These are phyloP conservation scores for Agapanthus africanus DNA, from an alignment of 106 monocot genomes.

Conservation along the genomic window DNA sequence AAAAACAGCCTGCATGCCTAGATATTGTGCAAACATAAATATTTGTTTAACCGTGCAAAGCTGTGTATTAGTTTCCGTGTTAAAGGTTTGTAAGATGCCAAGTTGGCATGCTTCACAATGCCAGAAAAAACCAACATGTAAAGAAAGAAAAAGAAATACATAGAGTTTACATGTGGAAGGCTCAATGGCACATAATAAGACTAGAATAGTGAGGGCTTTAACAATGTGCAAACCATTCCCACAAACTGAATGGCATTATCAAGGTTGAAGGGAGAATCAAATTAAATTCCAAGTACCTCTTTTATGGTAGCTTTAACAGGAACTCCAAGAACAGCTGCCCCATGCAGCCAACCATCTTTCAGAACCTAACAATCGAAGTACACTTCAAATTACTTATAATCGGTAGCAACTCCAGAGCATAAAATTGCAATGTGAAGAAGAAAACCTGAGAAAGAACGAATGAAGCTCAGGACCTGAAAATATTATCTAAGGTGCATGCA, in stretches of 20 bases:
- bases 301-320: constrained; percentile 98
- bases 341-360: constrained; percentile 75
- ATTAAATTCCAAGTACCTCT: constrained; percentile 75
- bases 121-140: too few relatives aligned
- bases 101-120: background rate
- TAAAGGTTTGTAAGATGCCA: background rate
- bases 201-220: background rate
- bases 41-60: background rate
- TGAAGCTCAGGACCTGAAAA: background rate
- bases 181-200: background rate
- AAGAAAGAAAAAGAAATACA: too few relatives aligned
- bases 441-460: constrained; percentile 11
- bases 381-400: constrained; percentile 14
- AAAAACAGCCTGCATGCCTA: background rate
- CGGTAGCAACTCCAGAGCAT: background rate
- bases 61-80: background rate
- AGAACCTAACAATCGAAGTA: constrained; percentile 62
- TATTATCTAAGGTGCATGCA: background rate
- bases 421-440: constrained; percentile 15
- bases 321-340: constrained; percentile 99
- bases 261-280: too few relatives aligned
- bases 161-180: background rate
- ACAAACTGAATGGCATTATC: background rate
- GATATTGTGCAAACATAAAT: background rate
- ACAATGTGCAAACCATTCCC: background rate